phyloP scores from a whole-genome alignment of 2,329 filamentous ascomycete genomes.

The Alternaria brassicae region DNA sequence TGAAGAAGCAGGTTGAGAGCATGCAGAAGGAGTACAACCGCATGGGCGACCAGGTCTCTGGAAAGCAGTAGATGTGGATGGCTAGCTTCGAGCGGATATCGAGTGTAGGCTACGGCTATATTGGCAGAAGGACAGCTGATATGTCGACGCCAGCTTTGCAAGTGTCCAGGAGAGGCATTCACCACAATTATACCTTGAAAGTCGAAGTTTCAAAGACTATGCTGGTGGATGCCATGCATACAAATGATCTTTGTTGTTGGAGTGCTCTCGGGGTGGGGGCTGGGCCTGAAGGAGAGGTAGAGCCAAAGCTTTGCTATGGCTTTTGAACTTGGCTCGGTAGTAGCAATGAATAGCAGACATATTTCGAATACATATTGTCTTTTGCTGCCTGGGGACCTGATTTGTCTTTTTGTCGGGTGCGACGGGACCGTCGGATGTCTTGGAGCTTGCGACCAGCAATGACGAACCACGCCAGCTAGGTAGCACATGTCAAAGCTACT shows the following conservation, averaged over 20 bases:
- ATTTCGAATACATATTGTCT: neutral
- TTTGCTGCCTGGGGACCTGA: neutral
- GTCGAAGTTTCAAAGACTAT: neutral
- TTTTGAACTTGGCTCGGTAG: constrained; percentile 1
- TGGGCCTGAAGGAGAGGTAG: constrained; percentile 9
- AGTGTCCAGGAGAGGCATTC: constrained; percentile 14
- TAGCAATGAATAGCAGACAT: neutral
- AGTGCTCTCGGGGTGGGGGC: constrained; percentile 8
- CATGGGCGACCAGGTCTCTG: constrained; percentile 81
- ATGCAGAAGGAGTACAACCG: constrained; percentile 85
- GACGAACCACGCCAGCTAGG: neutral
- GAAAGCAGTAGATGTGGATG: constrained; percentile 58
- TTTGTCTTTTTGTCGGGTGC: neutral
- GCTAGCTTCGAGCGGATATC: constrained; percentile 17
- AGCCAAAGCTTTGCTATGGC: constrained; percentile 1
- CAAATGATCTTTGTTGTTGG: constrained; percentile 5
- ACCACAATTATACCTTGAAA: constrained; percentile 1
- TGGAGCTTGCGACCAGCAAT: neutral
- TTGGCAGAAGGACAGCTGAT: too few relatives aligned
- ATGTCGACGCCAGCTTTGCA: constrained; percentile 11
- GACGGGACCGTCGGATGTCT: neutral
- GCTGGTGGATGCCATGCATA: constrained; percentile 1
- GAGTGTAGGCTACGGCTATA: too few relatives aligned
- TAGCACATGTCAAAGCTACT: constrained; percentile 10
- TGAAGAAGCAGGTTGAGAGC: constrained; percentile 92